These are phyloP conservation scores for Plasmodium cynomolgi DNA, from an alignment of 169 alveolate species.

Conservation along the genomic window DNA sequence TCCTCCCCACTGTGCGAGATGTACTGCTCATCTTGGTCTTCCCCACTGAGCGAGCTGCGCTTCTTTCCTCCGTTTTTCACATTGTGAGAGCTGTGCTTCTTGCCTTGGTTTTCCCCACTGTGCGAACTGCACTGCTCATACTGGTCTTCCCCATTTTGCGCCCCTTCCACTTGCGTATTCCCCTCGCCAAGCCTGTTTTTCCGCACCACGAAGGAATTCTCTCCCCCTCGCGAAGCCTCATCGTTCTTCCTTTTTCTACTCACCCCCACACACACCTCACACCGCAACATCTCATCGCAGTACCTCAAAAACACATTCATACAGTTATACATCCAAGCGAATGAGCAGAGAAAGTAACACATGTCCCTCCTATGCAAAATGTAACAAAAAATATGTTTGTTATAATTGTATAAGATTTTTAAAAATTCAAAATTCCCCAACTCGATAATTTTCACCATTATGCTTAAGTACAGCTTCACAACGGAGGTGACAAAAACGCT, in stretches of 20 bases:
- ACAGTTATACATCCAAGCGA: slow-evolving; percentile 61
- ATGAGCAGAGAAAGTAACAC: slow-evolving; percentile 35
- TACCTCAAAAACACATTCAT: slow-evolving; percentile 12
- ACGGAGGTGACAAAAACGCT: slow-evolving; percentile 2
- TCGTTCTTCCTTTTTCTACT: slow-evolving; percentile 8
- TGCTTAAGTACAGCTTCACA: slow-evolving; percentile 48
- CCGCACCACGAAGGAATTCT: background rate
- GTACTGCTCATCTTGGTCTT: background rate
- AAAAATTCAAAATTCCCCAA: slow-evolving; percentile 65
- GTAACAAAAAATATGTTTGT: slow-evolving; percentile 49
- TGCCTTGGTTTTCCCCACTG: no score
- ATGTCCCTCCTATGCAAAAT: slow-evolving; percentile 15
- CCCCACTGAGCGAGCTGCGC: no score
- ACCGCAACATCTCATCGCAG: slow-evolving; percentile 6
- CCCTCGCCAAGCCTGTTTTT: background rate
- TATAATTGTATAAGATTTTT: slow-evolving; percentile 60
- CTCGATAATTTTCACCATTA: slow-evolving; percentile 60
- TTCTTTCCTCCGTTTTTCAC: no score
- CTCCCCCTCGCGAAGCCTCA: background rate
- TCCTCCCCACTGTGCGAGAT: background rate
- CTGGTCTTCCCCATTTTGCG: background rate
- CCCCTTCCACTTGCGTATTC: background rate
- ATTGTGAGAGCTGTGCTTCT: no score
- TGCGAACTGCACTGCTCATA: background rate
- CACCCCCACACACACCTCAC: background rate